phyloP scores from a whole-genome alignment of 108 stramenopile species.

The Nannochloropsis oceanica region DNA sequence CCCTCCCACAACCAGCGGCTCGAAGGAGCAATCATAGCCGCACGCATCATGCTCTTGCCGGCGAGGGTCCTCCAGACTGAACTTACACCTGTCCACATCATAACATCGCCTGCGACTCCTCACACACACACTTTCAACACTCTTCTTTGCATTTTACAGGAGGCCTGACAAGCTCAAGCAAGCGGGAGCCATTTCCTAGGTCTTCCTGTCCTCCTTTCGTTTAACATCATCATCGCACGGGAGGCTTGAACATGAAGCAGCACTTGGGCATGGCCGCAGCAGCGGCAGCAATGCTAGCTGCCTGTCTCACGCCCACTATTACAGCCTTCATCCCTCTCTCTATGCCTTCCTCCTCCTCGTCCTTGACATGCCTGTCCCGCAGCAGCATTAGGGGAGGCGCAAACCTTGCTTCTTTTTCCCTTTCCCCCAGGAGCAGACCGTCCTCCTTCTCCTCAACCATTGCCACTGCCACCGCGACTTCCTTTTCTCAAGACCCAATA shows the following conservation, averaged over 20 bases:
- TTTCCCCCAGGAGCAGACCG: not conserved
- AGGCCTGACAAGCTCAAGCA: no score
- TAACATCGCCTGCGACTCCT: no score
- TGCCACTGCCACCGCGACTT: not conserved
- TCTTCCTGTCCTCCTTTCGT: no score
- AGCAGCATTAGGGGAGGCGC: not conserved
- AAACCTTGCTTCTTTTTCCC: not conserved
- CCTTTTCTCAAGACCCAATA: not conserved
- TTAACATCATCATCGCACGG: no score
- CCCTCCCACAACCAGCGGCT: no score
- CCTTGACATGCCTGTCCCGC: not conserved
- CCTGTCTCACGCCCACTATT: not conserved
- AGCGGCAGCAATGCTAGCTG: not conserved
- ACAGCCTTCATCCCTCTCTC: not conserved
- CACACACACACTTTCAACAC: no score
- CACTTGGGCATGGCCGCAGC: not conserved
- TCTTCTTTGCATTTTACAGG: no score
- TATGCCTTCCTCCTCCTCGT: not conserved
- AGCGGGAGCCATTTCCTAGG: no score
- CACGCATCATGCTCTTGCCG: no score
- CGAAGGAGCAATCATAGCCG: no score
- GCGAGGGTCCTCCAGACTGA: no score
- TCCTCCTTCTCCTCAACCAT: not conserved
- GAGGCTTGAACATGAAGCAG: not conserved
- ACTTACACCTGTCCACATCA: no score